Evolutionary conservation across 148 eudicot species (phyloP), one percentile per base, ranked within the genome.

Genomic region (Fagopyrum esculentum): DNA sequence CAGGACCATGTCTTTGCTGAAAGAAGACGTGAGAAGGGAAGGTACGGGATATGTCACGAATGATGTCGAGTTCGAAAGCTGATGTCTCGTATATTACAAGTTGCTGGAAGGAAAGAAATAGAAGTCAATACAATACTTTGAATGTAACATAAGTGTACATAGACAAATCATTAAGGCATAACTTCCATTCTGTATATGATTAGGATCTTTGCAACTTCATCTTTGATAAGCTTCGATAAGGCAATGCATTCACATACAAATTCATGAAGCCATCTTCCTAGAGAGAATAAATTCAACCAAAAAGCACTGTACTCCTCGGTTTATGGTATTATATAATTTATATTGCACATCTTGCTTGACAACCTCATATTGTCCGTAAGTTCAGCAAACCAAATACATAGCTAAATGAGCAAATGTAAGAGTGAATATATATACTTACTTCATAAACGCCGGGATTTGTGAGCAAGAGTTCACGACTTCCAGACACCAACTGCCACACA

Each of bases 1-100:
- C 99, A 75, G 99, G 99, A 71, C 99, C 99, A 82, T 96, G 98
- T 78, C 99, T 92, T 82, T 92, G 99, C 83, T 90, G 97, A 85
- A 90, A 96, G 90, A 89, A 96, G 78, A 96, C 85, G 79, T 92
- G 99, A 44, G 99, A 96, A 29, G 99, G 99, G 77, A 96, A 96
- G 51, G 99, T 92, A 59, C 98, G 98, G 66, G 97, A 92, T 86
- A 96, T 96, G 80, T 96, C 99, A 76, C 97, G 89, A 78, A 96
- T 96, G 16, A 96, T 96, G 85, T 96, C 99, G 79, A 92, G 82
- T 75, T 92, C 99, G 44, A 96, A 93, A 74, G 98, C 84, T 68
- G 99, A 92, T 73, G 99, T 92, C 83, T 96, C 99, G 46, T 92
- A 96, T 84, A 96, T 87, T 29, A 96, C 95, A 73, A 96, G 85